Evolutionary conservation across 2,329 filamentous ascomycete genomes (phyloP), one percentile per base, ranked within the genome.

Genomic region (Elsinoe necatrix): DNA sequence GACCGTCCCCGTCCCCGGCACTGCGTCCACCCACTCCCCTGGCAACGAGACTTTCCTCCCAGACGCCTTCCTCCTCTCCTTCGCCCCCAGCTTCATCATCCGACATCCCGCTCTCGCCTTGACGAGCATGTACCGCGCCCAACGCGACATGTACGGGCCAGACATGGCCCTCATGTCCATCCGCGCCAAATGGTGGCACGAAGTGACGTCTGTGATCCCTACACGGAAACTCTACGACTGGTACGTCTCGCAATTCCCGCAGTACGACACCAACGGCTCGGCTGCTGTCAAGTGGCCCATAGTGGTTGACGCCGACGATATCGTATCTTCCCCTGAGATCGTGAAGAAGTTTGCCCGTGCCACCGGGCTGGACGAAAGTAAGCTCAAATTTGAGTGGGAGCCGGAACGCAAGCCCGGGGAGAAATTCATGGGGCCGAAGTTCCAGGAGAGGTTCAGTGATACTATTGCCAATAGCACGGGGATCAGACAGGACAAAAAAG

Each of bases 81-180:
- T 52, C 31, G 48, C 48, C 29, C 48, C 48, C 18, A 52, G 48
- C 48, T 52, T 52, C 48, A 52, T 52, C 48, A 52, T 52, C 31
- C 48, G 48, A 16, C 48, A 52, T 18, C 48, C 48, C 16, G 48
- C 48, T 16, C 48, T 52, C 12, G 48, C 48, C 12, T 31, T 52
- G 48, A 52, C 48, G 14, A 37, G 29, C 48, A 52, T 52, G 48
- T 52, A 37, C 48, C 29, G 48, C 20, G 48, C 48, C 48, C 48
- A 52, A 34, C 29, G 29, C 29, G 48, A 52, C 48, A 52, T 52
- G 48, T 52, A 52, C 48, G 48, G 48, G 3, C 48, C 48, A 1
- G 29, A 52, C 18, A 52, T 52, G 48, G 48, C 48, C 2, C 48
- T 52, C 29, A 35, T 18, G 31, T 37, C 29, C 29, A 29, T 52